These are phyloP conservation scores for Gynochthodes officinalis DNA, from an alignment of 257 asterid genomes.

Conservation along the genomic window DNA sequence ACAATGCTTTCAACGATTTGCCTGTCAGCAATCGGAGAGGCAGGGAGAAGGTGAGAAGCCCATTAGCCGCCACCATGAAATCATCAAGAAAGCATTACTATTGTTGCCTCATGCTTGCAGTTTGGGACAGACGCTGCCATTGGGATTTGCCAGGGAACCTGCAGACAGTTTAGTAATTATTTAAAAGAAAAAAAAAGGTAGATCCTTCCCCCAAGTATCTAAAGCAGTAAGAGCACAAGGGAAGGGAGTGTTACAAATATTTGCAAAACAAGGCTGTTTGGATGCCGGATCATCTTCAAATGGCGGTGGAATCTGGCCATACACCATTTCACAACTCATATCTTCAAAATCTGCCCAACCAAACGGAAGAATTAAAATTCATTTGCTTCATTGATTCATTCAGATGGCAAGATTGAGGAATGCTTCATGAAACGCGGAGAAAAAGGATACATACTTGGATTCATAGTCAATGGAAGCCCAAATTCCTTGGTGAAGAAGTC, in stretches of 20 bases:
- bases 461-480: constrained; percentile 96
- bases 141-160: constrained; percentile 79
- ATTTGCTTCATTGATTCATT: too few relatives aligned
- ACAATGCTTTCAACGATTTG: too few relatives aligned
- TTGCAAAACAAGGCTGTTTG: constrained; percentile 69
- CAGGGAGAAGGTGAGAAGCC: too few relatives aligned
- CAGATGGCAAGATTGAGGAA: too few relatives aligned
- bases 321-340: constrained; percentile 95
- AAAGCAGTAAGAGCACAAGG: too few relatives aligned
- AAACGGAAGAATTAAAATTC: too few relatives aligned
- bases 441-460: constrained; percentile 50
- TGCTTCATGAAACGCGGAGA: too few relatives aligned
- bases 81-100: too few relatives aligned
- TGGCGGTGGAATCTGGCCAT: constrained; percentile 75
- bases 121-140: constrained; percentile 55
- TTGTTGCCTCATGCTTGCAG: constrained; percentile 31
- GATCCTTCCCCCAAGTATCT: too few relatives aligned
- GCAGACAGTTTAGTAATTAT: constrained; percentile 4
- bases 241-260: constrained; percentile 46
- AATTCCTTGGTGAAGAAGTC: constrained; percentile 94
- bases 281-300: constrained; percentile 78
- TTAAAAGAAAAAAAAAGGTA: too few relatives aligned
- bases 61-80: too few relatives aligned
- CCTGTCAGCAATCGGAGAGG: too few relatives aligned
- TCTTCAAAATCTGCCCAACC: constrained; percentile 72